phyloP scores from a whole-genome alignment of 208 protist genomes.

The Wallacemonas sp. region DNA sequence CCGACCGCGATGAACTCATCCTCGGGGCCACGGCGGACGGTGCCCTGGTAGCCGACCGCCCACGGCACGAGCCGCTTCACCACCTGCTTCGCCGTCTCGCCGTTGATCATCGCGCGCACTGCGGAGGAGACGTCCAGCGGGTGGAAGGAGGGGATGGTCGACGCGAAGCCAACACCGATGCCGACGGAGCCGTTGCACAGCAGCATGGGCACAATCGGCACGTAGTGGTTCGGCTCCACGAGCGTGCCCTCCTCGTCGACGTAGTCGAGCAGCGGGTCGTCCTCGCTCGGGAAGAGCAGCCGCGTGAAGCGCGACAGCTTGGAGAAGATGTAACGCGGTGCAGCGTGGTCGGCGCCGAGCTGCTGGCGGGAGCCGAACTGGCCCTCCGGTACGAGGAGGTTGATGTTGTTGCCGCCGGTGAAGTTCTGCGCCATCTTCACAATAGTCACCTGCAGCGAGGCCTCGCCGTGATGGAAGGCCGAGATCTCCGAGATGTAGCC shows the following conservation, averaged over 20 bases:
- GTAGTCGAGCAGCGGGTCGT: constrained; percentile 97
- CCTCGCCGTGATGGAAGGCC: constrained; percentile 99
- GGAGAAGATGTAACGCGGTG: constrained; percentile 96
- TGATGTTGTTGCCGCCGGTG: constrained; percentile 99
- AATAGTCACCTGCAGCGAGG: constrained; percentile 97
- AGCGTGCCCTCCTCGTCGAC: constrained; percentile 97
- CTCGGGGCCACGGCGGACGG: constrained; percentile 70
- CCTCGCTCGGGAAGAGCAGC: constrained; percentile 96
- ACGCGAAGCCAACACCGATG: constrained; percentile 99
- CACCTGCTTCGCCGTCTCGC: constrained; percentile 76
- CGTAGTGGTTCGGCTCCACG: constrained; percentile 99
- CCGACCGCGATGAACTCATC: constrained; percentile 79
- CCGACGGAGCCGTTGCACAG: constrained; percentile 99
- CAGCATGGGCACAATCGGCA: constrained; percentile 99
- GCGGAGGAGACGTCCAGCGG: constrained; percentile 95
- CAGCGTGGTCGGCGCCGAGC: constrained; percentile 98
- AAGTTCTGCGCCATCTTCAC: constrained; percentile 99
- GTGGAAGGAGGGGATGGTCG: constrained; percentile 94
- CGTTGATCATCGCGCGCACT: constrained; percentile 88
- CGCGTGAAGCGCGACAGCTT: constrained; percentile 94
- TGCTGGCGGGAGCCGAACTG: constrained; percentile 99
- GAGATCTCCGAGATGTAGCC: constrained; percentile 98
- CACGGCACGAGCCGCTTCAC: constrained; percentile 92
- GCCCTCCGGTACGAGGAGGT: constrained; percentile 97
- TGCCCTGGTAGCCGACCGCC: constrained; percentile 95